Evolutionary conservation across 495 filamentous ascomycete species (phyloP), one percentile per base, ranked within the genome.

Genomic region (Viridothelium virens): DNA sequence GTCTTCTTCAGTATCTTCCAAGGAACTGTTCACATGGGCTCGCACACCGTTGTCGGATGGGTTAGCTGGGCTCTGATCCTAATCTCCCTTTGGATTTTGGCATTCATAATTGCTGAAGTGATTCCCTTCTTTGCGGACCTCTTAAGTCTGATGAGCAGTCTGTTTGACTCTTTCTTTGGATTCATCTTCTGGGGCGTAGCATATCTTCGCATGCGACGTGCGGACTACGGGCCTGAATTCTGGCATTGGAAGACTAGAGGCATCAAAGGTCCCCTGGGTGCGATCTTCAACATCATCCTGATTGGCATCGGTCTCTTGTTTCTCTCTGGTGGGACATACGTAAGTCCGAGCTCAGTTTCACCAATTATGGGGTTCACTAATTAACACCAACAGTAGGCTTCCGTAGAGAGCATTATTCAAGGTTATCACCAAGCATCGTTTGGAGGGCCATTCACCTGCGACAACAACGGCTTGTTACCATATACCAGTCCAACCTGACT

Each of bases 181-280:
- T 96, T 93, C 78, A 93, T 95, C 71, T 96, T 94, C 82, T 96
- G 91, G 91, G 91, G 91, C 38, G 84, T 90, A 3, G 91, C 91
- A 1, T 96, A 94, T 73, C 81, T 94, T 68, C 85, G 89, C 38
- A 92, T 96, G 91, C 81, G 91, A 16, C 74, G 77, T 50, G 87
- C 81, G 0, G 89, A 93, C 65, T 80, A 88, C 67, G 84, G 87
- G 2, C 78, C 84, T 2, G 75, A 76, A 0, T 87, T 89, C 63
- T 81, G 84, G 36, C 85, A 79, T 64, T 81, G 84, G 36, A 85
- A 79, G 71, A 77, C 80, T 0, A 78, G 84, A 46, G 85, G 85
- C 34, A 67, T 87, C 38, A 82, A 84, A 6, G 88, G 89, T 11
- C 86, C 81, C 75, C 38, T 83, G 48, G 84, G 89, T 62, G 79